Conservation (phyloP, 2,329 filamentous ascomycete genomes). For the Fusarium sp. region DNA sequence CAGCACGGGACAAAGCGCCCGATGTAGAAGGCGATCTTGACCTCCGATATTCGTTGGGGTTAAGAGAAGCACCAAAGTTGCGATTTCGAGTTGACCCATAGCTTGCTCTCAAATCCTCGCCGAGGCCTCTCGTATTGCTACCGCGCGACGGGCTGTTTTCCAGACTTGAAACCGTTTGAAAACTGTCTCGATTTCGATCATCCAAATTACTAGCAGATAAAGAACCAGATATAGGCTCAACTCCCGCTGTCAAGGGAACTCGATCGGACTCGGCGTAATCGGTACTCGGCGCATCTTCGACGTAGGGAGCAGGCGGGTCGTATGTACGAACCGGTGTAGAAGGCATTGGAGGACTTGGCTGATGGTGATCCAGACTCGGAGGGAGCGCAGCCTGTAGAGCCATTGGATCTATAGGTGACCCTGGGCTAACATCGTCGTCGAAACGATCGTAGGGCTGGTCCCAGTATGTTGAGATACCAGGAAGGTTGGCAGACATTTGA, state of each 20-base stretch:
- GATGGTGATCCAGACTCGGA: slow-evolving; percentile 55
- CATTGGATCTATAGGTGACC: slow-evolving; percentile 62
- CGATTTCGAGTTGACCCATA: slow-evolving; percentile 58
- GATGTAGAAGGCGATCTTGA: slow-evolving; percentile 71
- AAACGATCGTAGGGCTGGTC: slow-evolving; percentile 55
- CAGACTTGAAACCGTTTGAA: slow-evolving; percentile 63
- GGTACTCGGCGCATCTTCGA: slow-evolving; percentile 44
- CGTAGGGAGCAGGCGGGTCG: slow-evolving; percentile 47
- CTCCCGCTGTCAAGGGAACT: slow-evolving; percentile 63
- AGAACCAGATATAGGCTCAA: slow-evolving; percentile 63
- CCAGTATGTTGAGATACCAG: slow-evolving; percentile 62
- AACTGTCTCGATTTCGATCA: slow-evolving; percentile 59
- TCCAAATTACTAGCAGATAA: slow-evolving; percentile 53
- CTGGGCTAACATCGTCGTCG: slow-evolving; percentile 48
- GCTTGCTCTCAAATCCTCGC: slow-evolving; percentile 66
- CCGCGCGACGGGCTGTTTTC: slow-evolving; percentile 62
- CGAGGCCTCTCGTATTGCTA: slow-evolving; percentile 62
- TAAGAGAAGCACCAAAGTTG: slow-evolving; percentile 65
- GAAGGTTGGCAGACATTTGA: slow-evolving; percentile 46
- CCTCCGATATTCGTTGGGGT: slow-evolving; percentile 59
- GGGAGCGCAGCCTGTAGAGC: slow-evolving; percentile 64
- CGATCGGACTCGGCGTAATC: slow-evolving; percentile 64
- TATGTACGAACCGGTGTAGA: slow-evolving; percentile 41
- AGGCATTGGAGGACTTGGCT: slow-evolving; percentile 14
- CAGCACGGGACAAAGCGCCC: slow-evolving; percentile 71